These are phyloP conservation scores for Pyrenophora teres DNA, from an alignment of 2,329 filamentous ascomycete species.

Conservation along the genomic window DNA sequence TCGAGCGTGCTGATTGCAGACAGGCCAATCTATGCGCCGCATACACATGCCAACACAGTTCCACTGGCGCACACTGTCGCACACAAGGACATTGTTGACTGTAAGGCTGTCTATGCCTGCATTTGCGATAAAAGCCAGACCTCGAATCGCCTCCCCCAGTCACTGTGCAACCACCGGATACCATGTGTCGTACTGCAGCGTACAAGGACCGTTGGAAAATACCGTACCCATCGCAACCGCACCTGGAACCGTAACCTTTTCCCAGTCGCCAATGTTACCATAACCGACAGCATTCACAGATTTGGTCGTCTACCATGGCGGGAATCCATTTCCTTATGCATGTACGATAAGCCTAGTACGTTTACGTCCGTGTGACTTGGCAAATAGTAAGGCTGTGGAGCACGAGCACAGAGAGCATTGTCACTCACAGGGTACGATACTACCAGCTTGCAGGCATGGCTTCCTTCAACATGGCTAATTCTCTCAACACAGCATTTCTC, in stretches of 20 bases:
- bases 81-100: neutral
- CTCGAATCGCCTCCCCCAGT: constrained; percentile 1
- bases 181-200: constrained; percentile 1
- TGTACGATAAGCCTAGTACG: constrained; percentile 3
- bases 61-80: neutral
- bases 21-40: neutral
- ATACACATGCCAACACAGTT: neutral
- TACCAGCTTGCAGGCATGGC: constrained; percentile 1
- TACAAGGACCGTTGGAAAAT: constrained; percentile 1
- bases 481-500: neutral
- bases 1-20: neutral
- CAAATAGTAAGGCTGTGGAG: constrained; percentile 5
- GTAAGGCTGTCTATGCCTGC: neutral
- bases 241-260: constrained; percentile 7
- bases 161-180: constrained; percentile 4
- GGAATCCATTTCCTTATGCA: neutral
- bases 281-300: constrained; percentile 2
- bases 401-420: constrained; percentile 6
- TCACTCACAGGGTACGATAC: neutral
- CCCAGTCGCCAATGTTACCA: constrained; percentile 3
- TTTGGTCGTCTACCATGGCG: neutral
- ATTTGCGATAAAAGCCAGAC: neutral
- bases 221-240: constrained; percentile 5
- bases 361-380: neutral
- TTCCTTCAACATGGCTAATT: neutral